Base-by-base conservation (phyloP, 2,329 filamentous ascomycete genomes). In the Juglanconis oblonga region DNA sequence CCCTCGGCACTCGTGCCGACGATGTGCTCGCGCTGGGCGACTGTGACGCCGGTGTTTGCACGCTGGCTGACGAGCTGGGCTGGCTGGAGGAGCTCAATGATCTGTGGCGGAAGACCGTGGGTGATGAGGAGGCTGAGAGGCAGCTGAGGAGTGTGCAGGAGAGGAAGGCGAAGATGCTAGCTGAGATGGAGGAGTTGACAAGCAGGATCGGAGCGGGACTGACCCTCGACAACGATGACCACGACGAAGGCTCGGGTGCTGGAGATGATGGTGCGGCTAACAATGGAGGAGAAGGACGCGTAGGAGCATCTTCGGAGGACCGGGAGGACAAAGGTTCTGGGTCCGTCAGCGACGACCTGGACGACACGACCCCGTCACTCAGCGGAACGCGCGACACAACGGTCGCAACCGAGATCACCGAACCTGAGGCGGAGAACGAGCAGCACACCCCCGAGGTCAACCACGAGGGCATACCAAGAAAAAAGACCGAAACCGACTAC, bases 41-140 rank as follows among this genome's bases (percentile, higher is more conserved):
- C 67, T 97, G 93, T 71, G 94, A 99, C 72, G 79, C 80, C 0
- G 92, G 92, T 0, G 88, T 98, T 1, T 82, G 89, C 57, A 87
- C 85, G 71, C 79, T 99, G 40, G 93, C 94, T 1, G 81, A 88
- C 64, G 87, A 87, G 33, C 81, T 96, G 48, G 94, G 92, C 1
- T 99, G 95, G 95, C 74, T 83, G 8, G 86, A 91, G 2, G 94
- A 98, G 70, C 78, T 99, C 14, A 91, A 97, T 70, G 73, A 71
- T 3, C 67, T 91, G 55, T 98, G 92, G 92, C 80, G 85, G 29
- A 74, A 77, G 50, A 82, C 88, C 0, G 88, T 90, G 7, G 85
- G 89, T 4, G 77, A 87, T 31, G 77, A 83, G 63, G 79, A 86
- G 67, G 81, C 82, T 29, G 77, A 77, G 66, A 79, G 76, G 62